Conservation (phyloP, 495 filamentous ascomycete genomes). For the Trichocladium uniseriatum region DNA sequence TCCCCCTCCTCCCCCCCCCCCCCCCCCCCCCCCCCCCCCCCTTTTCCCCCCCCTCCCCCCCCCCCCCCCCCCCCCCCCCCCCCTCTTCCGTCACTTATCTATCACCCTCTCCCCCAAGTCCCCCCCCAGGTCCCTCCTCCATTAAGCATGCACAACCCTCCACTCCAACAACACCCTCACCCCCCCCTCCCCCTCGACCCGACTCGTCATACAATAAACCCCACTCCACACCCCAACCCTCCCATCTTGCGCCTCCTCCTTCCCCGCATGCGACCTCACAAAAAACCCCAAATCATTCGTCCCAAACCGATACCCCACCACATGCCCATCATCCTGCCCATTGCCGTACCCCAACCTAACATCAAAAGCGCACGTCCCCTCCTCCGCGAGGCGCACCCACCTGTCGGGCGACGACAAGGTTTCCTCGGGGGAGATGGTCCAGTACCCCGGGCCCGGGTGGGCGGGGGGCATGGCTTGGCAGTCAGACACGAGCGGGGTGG, state of each 20-base stretch:
- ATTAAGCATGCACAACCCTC: not conserved
- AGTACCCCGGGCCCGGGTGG: not conserved
- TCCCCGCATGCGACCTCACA: not conserved
- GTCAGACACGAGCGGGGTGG: not conserved
- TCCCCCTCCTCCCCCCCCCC: too few species aligned
- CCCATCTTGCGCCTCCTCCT: not conserved
- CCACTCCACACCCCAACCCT: not conserved
- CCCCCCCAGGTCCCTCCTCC: too few species aligned
- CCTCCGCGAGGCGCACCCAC: not conserved
- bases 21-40: too few species aligned
- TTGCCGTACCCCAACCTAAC: not conserved
- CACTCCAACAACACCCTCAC: not conserved
- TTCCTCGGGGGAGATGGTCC: not conserved
- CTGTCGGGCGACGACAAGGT: not conserved
- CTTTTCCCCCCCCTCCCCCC: too few species aligned
- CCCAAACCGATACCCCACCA: not conserved
- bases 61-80: too few species aligned
- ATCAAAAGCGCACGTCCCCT: constrained; percentile 2
- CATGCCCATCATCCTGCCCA: not conserved
- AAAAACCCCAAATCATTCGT: constrained; percentile 3
- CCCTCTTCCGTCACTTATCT: not conserved
- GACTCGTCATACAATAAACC: not conserved
- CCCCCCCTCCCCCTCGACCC: not conserved
- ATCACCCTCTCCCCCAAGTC: not conserved
- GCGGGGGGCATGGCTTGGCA: not conserved